Evolutionary conservation across 495 filamentous ascomycete species (phyloP), one percentile per base, ranked within the genome.

Genomic region (Aspergillus kassunensis): DNA sequence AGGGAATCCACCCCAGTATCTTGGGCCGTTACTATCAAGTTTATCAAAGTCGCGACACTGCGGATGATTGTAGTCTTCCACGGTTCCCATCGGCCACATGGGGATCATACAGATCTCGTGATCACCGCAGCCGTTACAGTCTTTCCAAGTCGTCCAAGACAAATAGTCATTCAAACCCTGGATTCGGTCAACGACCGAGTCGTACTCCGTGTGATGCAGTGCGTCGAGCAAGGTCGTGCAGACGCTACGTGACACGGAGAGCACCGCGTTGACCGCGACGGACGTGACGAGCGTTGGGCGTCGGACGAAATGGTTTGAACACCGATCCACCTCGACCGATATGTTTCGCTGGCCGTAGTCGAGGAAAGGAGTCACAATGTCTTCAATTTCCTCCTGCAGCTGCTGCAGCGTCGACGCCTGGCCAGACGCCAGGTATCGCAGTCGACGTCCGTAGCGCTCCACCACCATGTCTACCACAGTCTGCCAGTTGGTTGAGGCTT

Each of bases 61-160:
- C 1, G 82, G 82, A 16, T 71, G 60, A 21, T 73, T 60, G 56
- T 81, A 76, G 51, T 85, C 81, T 16, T 78, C 69, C 0, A 68
- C 56, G 0, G 72, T 72, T 0, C 84, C 84, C 58, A 76, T 71
- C 0, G 84, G 85, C 81, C 83, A 87, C 61, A 87, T 81, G 0
- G 85, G 79, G 3, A 84, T 57, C n/a, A 84, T 74, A 64, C 84
- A 87, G n/a, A 83, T 69, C 62, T 87, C 80, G 49, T 82, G 76
- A 15, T 67, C 62, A 0, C 51, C 62, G 50, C 84, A 87, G 13
- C 65, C 67, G 4, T 68, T 65, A 49, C 84, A 86, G 40, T 79
- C 66, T 56, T 82, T 83, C 81, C 82, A 88, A 0, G 65, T 77
- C 16, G 78, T 69, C 84, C 85, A 88, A 13, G 67, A 60, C 20